phyloP scores from a whole-genome alignment of 768 basidiomycete species.

The Tylopilus plumbeoviolaceoides region DNA sequence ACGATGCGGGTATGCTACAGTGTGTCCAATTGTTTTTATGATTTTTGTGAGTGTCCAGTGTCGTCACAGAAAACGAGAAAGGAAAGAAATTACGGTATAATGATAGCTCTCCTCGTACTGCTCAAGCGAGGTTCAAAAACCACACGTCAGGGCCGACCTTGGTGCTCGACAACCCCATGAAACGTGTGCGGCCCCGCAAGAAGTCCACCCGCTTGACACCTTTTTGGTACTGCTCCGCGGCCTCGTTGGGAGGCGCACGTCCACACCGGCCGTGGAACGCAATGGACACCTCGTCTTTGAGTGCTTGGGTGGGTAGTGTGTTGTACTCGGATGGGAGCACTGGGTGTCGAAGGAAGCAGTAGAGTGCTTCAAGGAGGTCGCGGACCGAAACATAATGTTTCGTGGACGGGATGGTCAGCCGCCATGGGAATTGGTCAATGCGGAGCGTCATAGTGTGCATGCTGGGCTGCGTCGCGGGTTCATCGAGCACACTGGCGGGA shows the following conservation, averaged over 20 bases:
- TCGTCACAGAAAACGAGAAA: not conserved
- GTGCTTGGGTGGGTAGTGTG: constrained; percentile 29
- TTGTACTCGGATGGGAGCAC: constrained; percentile 41
- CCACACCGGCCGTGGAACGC: constrained; percentile 43
- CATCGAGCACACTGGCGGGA: constrained; percentile 20
- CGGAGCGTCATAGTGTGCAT: constrained; percentile 28
- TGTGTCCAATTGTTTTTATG: constrained; percentile 12
- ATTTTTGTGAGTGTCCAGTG: constrained; percentile 18
- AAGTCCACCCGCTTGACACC: constrained; percentile 57
- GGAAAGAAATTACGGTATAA: constrained; percentile 23
- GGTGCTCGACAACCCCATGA: constrained; percentile 45
- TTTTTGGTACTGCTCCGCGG: constrained; percentile 39
- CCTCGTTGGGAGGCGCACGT: constrained; percentile 28
- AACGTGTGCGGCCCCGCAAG: constrained; percentile 38
- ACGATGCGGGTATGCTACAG: constrained; percentile 19
- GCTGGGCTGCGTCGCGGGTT: constrained; percentile 31
- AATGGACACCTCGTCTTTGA: constrained; percentile 34
- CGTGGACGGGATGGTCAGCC: constrained; percentile 27
- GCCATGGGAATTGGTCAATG: constrained; percentile 33
- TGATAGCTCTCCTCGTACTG: constrained; percentile 9
- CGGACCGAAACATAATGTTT: constrained; percentile 35
- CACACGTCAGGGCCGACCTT: constrained; percentile 36
- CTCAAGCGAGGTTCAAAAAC: constrained; percentile 28
- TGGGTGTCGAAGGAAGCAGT: constrained; percentile 38
- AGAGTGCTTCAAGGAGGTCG: constrained; percentile 48